These are phyloP conservation scores for Colletotrichum chlorophyti DNA, from an alignment of 2,329 filamentous ascomycete genomes.

Conservation along the genomic window DNA sequence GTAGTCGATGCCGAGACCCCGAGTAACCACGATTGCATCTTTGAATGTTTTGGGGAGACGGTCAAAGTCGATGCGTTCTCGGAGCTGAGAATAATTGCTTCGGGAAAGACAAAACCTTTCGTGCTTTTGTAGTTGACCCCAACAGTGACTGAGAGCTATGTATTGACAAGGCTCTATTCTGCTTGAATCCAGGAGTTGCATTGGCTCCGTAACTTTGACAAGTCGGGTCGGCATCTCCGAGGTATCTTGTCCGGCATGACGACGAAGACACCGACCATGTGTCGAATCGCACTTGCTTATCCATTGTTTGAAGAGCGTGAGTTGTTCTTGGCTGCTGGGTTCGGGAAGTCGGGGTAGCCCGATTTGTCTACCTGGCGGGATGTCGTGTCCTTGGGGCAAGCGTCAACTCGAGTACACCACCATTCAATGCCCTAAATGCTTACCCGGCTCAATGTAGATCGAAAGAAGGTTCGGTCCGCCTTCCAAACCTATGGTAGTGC, in stretches of 20 bases:
- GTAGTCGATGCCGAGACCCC: slow-evolving; percentile 26
- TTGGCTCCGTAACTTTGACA: neutral
- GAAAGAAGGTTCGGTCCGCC: slow-evolving; percentile 5
- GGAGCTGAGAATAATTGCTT: neutral
- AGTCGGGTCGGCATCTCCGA: slow-evolving; percentile 4
- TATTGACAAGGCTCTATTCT: neutral
- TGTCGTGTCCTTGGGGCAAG: neutral
- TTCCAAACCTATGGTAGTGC: neutral
- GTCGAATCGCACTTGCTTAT: neutral
- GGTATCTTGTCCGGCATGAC: neutral
- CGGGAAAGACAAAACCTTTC: neutral
- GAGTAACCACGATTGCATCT: slow-evolving; percentile 27
- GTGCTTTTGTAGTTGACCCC: slow-evolving; percentile 17
- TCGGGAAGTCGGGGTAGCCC: neutral
- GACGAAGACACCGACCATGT: neutral
- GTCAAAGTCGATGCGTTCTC: neutral
- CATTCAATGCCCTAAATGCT: neutral
- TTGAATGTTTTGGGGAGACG: slow-evolving; percentile 25
- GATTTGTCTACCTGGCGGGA: neutral
- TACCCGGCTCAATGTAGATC: slow-evolving; percentile 9
- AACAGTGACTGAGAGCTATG: slow-evolving; percentile 32
- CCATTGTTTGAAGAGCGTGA: slow-evolving; percentile 7
- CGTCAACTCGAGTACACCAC: neutral
- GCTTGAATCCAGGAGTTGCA: neutral
- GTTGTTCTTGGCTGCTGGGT: neutral